Conservation (phyloP, 176 grass and related monocot species). For the maize (Zea mays) region DNA sequence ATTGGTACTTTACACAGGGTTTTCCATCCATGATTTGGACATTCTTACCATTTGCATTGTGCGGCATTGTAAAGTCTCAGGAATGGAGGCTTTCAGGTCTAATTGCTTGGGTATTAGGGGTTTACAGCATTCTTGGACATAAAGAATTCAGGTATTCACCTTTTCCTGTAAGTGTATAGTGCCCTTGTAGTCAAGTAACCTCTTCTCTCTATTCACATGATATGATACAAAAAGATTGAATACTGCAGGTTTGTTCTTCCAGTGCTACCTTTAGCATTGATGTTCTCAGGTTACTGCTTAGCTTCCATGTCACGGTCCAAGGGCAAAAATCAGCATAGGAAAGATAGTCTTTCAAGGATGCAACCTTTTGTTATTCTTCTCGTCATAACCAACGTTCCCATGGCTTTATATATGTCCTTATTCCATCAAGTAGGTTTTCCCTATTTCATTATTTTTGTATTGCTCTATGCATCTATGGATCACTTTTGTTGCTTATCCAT, state of each 20-base stretch:
- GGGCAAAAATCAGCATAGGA: conserved; percentile 35
- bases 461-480: conserved; percentile 1
- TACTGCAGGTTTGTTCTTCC: conserved; percentile 87
- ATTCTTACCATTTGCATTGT: conserved; percentile 69
- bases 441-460: not conserved
- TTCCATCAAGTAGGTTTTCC: conserved; percentile 74
- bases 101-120: conserved; percentile 76
- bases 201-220: not conserved
- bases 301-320: conserved; percentile 50
- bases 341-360: conserved; percentile 37
- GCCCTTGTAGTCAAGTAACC: conserved; percentile 2
- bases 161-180: conserved; percentile 27
- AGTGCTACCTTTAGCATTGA: conserved; percentile 80
- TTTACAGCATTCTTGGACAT: conserved; percentile 94
- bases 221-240: conserved; percentile 26
- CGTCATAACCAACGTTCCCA: conserved; percentile 75
- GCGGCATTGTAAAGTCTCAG: conserved; percentile 62
- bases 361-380: conserved; percentile 65
- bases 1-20: conserved; percentile 94
- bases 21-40: conserved; percentile 92
- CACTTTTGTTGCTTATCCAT: not conserved
- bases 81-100: conserved; percentile 78
- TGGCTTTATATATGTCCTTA: conserved; percentile 85
- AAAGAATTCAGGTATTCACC: conserved; percentile 89
- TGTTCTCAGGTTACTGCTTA: conserved; percentile 88